Conservation (phyloP, 2,329 filamentous ascomycete species). For the Apiospora malaysiana region DNA sequence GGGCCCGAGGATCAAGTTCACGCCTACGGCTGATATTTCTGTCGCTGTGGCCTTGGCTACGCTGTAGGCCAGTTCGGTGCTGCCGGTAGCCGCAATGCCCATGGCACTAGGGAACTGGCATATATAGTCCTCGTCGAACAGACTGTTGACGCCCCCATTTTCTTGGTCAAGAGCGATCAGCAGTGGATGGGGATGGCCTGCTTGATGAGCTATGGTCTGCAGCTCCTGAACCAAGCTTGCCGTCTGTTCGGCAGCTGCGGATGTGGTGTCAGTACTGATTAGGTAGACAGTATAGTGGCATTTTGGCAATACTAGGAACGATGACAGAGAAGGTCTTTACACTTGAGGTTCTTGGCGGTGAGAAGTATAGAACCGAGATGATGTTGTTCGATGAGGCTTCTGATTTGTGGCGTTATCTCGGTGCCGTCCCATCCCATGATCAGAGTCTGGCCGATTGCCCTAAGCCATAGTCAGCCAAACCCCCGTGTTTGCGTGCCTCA, state of each 20-base stretch:
- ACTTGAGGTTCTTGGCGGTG: slow-evolving; percentile 85
- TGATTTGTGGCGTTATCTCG: slow-evolving; percentile 82
- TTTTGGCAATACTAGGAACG: background rate
- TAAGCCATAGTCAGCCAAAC: slow-evolving; percentile 44
- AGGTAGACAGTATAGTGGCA: slow-evolving; percentile 26
- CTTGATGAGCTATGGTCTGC: slow-evolving; percentile 88
- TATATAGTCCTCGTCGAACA: slow-evolving; percentile 95
- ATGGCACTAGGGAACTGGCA: slow-evolving; percentile 97
- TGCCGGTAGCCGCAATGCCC: slow-evolving; percentile 93
- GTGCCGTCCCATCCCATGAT: slow-evolving; percentile 89
- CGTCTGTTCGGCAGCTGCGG: slow-evolving; percentile 84
- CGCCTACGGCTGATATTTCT: slow-evolving; percentile 88
- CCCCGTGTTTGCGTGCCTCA: slow-evolving; percentile 24
- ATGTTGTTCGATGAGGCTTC: slow-evolving; percentile 78
- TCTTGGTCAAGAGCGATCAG: slow-evolving; percentile 95
- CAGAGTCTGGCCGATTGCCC: slow-evolving; percentile 77
- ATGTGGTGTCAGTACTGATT: slow-evolving; percentile 38
- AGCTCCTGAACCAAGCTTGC: slow-evolving; percentile 87
- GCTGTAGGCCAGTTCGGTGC: slow-evolving; percentile 82
- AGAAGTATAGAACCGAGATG: slow-evolving; percentile 88
- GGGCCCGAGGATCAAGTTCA: slow-evolving; percentile 94
- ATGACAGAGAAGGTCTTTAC: slow-evolving; percentile 51
- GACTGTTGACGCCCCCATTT: slow-evolving; percentile 96
- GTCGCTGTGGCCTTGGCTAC: slow-evolving; percentile 92
- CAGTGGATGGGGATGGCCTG: slow-evolving; percentile 87